A percentile compares a stretch with the other conserved stretches of the same genome.
phyloP scores from a whole-genome alignment of 805 yeast species.

The Yarrowia phangngaensis region DNA sequence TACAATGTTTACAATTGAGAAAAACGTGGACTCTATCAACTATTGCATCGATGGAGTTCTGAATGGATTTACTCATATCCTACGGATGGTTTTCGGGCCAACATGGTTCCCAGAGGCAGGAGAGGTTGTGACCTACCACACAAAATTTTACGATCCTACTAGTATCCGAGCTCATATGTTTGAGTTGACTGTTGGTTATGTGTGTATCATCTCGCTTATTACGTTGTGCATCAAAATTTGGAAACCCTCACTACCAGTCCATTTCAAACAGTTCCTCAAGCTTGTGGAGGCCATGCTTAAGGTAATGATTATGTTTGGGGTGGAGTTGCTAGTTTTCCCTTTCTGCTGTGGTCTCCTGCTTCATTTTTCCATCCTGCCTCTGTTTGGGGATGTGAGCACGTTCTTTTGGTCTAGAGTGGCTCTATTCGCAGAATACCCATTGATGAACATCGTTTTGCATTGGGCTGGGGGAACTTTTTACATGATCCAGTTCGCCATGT shows the following conservation, averaged over 20 bases:
- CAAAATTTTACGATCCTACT: conserved; percentile 18
- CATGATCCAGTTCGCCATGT: conserved; percentile 83
- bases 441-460: conserved; percentile 38
- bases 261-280: conserved; percentile 26
- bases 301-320: conserved; percentile 66
- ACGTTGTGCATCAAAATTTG: conserved; percentile 6
- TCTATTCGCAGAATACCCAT: conserved; percentile 31
- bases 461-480: conserved; percentile 80
- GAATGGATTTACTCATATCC: neutral
- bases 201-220: neutral
- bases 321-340: conserved; percentile 85
- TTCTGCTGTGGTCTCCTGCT: conserved; percentile 76
- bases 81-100: neutral
- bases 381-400: conserved; percentile 38
- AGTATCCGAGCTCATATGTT: conserved; percentile 2
- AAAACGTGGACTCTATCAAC: conserved; percentile 8
- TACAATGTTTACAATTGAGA: conserved; percentile 23
- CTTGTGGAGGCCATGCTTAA: conserved; percentile 54
- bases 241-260: conserved; percentile 2
- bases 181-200: conserved; percentile 9
- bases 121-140: conserved; percentile 1
- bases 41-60: conserved; percentile 4
- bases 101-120: neutral
- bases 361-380: conserved; percentile 63
- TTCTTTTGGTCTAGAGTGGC: conserved; percentile 1